Evolutionary conservation across 805 yeast genomes (phyloP).

Genomic region (Metschnikowia lunata): DNA sequence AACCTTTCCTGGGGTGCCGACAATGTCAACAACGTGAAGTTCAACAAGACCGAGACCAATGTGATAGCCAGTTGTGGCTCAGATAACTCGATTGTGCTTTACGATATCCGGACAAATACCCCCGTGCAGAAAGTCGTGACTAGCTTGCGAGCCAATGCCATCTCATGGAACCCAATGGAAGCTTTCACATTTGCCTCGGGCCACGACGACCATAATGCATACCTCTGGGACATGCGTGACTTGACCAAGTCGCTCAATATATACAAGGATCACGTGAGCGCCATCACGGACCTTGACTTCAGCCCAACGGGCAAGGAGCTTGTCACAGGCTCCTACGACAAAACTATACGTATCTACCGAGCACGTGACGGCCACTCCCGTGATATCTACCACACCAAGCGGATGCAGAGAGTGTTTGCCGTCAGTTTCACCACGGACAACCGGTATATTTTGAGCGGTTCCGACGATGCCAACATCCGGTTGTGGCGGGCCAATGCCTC

Average conservation of each 20-base stretch:
- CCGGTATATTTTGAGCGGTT: slow-evolving; percentile 80
- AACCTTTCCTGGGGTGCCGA: slow-evolving; percentile 96
- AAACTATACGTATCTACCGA: slow-evolving; percentile 78
- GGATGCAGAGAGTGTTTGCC: slow-evolving; percentile 93
- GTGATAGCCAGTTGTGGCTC: slow-evolving; percentile 79
- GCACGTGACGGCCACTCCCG: slow-evolving; percentile 84
- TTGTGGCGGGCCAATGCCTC: slow-evolving; percentile 88
- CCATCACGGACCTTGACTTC: slow-evolving; percentile 91
- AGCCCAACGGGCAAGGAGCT: slow-evolving; percentile 96
- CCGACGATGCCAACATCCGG: slow-evolving; percentile 94
- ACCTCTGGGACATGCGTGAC: slow-evolving; percentile 95
- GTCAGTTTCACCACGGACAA: slow-evolving; percentile 86
- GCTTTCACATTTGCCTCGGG: slow-evolving; percentile 91
- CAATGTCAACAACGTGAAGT: slow-evolving; percentile 73
- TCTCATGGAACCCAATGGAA: slow-evolving; percentile 98
- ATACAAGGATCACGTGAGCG: slow-evolving; percentile 92
- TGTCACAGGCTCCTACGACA: slow-evolving; percentile 93
- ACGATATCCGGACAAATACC: slow-evolving; percentile 84
- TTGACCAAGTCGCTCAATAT: slow-evolving; percentile 77
- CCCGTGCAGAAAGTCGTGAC: slow-evolving; percentile 91
- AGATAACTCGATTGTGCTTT: slow-evolving; percentile 85
- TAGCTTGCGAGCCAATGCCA: slow-evolving; percentile 73
- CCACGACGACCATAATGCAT: slow-evolving; percentile 90
- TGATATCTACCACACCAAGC: slow-evolving; percentile 91
- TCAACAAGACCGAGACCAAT: slow-evolving; percentile 86